Evolutionary conservation across 2,329 filamentous ascomycete genomes (phyloP), one percentile per base, ranked within the genome.

Genomic region (Phialocephala subalpina): DNA sequence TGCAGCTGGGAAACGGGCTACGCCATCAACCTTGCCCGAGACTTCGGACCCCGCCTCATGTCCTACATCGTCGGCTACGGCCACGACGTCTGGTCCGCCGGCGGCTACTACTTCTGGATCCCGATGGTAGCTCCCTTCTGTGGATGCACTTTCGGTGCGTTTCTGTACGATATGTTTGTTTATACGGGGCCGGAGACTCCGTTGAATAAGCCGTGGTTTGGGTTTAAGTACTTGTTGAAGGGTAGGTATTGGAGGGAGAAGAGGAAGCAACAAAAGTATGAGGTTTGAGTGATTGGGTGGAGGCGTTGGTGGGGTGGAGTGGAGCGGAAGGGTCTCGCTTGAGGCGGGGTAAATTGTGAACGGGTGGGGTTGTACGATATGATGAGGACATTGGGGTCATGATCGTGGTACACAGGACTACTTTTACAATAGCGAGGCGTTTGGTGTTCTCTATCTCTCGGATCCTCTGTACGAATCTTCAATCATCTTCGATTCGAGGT

Each of bases 71-170:
- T 92, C 62, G 91, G 91, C 1, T 93, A 93, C 73, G 89, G 89
- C 0, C 77, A 76, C 58, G 84, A 89, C 58, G 90, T 92, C 0
- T 93, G 89, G 87, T 83, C 82, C 11, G 86, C 87, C 0, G 89
- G 90, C 1, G 83, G 82, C 14, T 91, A 92, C 74, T 93, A 92
- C 74, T 92, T 92, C 75, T 93, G 89, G 90, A 85, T 93, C 22
- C 91, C 91, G 0, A 90, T 93, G 82, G 86, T 93, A 3, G 84
- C 89, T 1, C 90, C 90, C 0, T 92, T 93, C 74, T 76, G 85
- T 11, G 91, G 90, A 5, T 86, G 83, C 71, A 77, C 82, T 0
- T 86, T 90, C 69, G 90, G 90, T 2, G 90, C 87, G 1, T 87
- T 89, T 75, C 70, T 92, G 27, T 92, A 92, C 74, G 89, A 92